Evolutionary conservation across 2,329 filamentous ascomycete genomes (phyloP).

Genomic region (Colletotrichum tabaci): DNA sequence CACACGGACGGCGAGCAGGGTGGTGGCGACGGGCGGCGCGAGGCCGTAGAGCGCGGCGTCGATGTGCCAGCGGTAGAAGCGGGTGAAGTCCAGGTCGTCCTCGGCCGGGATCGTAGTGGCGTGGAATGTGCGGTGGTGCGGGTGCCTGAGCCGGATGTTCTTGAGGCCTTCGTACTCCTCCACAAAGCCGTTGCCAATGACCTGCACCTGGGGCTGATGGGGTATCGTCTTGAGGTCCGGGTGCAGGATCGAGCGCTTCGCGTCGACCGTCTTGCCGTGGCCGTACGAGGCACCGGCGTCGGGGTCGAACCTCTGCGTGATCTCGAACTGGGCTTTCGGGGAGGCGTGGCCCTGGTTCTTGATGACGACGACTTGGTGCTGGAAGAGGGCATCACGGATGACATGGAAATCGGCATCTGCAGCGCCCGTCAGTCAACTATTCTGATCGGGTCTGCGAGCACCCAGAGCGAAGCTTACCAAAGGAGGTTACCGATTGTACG

Average conservation of each 20-base stretch:
- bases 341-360: conserved; percentile 76
- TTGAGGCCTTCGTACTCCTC: conserved; percentile 78
- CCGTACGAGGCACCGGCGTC: conserved; percentile 75
- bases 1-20: conserved; percentile 80
- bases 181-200: conserved; percentile 83
- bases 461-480: conserved; percentile 55
- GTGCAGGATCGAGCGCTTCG: conserved; percentile 76
- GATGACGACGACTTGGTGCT: conserved; percentile 78
- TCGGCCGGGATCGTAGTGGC: conserved; percentile 70
- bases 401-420: conserved; percentile 74
- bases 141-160: conserved; percentile 79
- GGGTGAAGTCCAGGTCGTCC: conserved; percentile 65
- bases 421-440: conserved; percentile 40
- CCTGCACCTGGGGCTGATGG: conserved; percentile 81
- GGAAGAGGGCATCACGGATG: conserved; percentile 77
- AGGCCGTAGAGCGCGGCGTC: conserved; percentile 83
- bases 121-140: conserved; percentile 85
- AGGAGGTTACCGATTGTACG: conserved; percentile 74
- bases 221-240: conserved; percentile 86
- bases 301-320: conserved; percentile 83
- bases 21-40: conserved; percentile 81
- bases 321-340: conserved; percentile 80
- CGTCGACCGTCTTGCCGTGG: conserved; percentile 81
- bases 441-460: neutral
- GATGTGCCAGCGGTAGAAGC: conserved; percentile 86